phyloP scores from a whole-genome alignment of 805 yeast genomes.

The Priceomyces carsonii region DNA sequence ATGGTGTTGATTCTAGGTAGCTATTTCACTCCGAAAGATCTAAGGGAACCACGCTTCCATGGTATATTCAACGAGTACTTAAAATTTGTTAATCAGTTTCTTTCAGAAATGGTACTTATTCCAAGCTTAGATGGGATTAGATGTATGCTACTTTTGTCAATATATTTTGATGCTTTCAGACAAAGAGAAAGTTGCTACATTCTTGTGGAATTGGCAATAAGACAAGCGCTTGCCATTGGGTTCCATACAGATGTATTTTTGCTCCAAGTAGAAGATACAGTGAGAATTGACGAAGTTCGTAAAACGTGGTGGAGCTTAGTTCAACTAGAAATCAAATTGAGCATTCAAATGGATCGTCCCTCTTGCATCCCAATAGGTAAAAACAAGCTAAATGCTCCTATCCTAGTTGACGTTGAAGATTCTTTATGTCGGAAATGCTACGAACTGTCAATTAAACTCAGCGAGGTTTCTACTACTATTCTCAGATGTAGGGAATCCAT shows the following conservation, averaged over 20 bases:
- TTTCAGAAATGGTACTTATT: conserved; percentile 44
- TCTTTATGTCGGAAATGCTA: no score
- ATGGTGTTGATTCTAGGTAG: conserved; percentile 47
- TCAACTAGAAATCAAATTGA: no score
- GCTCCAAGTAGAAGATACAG: background rate
- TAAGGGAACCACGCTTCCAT: conserved; percentile 15
- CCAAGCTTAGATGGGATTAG: conserved; percentile 48
- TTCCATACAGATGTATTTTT: conserved; percentile 2
- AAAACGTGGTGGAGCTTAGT: background rate
- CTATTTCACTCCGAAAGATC: background rate
- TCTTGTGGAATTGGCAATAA: conserved; percentile 4
- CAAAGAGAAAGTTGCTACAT: conserved; percentile 9
- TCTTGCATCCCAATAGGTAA: conserved; percentile 1
- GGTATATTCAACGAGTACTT: conserved; percentile 31
- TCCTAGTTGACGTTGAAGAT: background rate
- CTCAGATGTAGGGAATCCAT: no score
- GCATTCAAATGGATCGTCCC: no score
- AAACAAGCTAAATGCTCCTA: conserved; percentile 1
- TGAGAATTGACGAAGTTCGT: background rate
- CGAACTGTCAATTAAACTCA: no score
- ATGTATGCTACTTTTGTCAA: conserved; percentile 40
- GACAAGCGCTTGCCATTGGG: conserved; percentile 9
- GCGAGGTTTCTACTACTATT: no score
- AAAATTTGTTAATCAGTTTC: conserved; percentile 41
- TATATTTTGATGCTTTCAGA: conserved; percentile 40